phyloP scores from a whole-genome alignment of 768 basidiomycete species.

The Serendipita sp. region DNA sequence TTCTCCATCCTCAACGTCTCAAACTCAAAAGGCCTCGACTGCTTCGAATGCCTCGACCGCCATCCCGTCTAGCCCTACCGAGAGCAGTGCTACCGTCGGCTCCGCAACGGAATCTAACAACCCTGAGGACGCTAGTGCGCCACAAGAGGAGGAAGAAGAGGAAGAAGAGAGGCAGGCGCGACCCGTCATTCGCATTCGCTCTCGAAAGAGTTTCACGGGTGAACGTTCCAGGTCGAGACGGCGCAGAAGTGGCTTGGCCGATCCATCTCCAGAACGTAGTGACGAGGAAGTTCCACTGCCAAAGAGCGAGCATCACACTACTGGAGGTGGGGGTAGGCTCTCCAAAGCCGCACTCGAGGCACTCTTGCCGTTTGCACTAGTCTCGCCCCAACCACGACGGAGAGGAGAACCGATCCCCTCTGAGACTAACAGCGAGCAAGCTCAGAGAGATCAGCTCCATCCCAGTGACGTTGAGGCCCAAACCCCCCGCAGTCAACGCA shows the following conservation, averaged over 20 bases:
- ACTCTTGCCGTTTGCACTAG: conserved; percentile 63
- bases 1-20: conserved; percentile 21
- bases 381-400: conserved; percentile 47
- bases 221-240: conserved; percentile 11
- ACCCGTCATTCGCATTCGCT: conserved; percentile 64
- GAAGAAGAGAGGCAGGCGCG: conserved; percentile 43
- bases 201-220: conserved; percentile 26
- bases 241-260: conserved; percentile 11
- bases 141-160: conserved; percentile 29
- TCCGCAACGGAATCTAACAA: too few relatives aligned
- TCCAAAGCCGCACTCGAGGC: conserved; percentile 41
- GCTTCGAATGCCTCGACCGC: not conserved
- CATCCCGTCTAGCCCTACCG: too few relatives aligned
- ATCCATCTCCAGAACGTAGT: not conserved
- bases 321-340: conserved; percentile 43
- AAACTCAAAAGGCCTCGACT: not conserved
- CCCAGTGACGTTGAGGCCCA: not conserved
- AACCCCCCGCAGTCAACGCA: conserved; percentile 7
- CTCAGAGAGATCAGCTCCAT: not conserved
- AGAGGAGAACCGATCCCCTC: conserved; percentile 7
- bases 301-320: conserved; percentile 45
- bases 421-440: conserved; percentile 15
- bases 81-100: too few relatives aligned
- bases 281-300: not conserved
- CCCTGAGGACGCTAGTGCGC: not conserved